A percentile compares a stretch with the other conserved stretches of the same genome.
These are phyloP conservation scores for Mycena epipterygia DNA, from an alignment of 768 basidiomycete species.

Conservation along the genomic window DNA sequence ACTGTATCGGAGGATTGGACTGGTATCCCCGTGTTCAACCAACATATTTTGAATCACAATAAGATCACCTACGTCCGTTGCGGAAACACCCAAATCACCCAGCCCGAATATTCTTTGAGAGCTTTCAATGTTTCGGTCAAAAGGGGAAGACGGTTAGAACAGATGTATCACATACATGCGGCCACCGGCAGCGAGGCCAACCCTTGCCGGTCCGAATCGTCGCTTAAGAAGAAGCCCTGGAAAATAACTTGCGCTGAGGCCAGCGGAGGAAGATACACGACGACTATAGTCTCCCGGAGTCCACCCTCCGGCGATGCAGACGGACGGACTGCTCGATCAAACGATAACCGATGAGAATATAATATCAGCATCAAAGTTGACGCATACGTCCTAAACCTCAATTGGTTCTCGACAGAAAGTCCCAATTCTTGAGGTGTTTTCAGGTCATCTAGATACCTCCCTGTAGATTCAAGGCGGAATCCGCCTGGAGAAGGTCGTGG, in stretches of 20 bases:
- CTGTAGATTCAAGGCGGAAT: background rate
- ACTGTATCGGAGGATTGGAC: background rate
- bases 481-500: background rate
- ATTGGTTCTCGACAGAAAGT: background rate
- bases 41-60: background rate
- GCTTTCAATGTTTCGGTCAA: too few species aligned
- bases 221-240: too few species aligned
- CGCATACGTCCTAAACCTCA: background rate
- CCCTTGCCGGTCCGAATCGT: too few species aligned
- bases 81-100: background rate
- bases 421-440: background rate
- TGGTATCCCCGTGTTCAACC: background rate
- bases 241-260: too few species aligned
- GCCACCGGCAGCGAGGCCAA: background rate
- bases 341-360: too few species aligned
- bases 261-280: too few species aligned
- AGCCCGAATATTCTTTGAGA: background rate
- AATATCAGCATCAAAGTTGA: too few species aligned
- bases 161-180: background rate
- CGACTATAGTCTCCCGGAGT: too few species aligned
- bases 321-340: too few species aligned
- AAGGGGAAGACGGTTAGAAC: too few species aligned
- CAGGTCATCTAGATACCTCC: background rate
- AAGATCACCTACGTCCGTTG: background rate
- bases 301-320: too few species aligned